Percentiles rank a stretch among this genome's conserved stretches.
phyloP scores from a whole-genome alignment of 768 basidiomycete genomes.

The Leccinum longicurvipes region DNA sequence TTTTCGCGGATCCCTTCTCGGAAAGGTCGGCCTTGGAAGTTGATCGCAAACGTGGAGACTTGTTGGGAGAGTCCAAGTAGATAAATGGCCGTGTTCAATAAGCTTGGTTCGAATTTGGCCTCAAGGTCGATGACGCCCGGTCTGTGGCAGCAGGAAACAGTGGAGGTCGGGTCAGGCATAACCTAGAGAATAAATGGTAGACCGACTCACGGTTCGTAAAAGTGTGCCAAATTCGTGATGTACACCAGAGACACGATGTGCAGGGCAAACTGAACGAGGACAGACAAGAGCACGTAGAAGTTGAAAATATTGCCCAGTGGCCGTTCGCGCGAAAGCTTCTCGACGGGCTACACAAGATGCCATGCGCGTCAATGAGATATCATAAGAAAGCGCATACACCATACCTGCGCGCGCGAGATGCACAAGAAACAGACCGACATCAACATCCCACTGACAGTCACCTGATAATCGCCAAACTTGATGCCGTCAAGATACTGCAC shows the following conservation, averaged over 20 bases:
- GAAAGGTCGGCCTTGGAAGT: constrained; percentile 99
- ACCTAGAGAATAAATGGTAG: background rate
- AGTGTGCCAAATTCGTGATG: constrained; percentile 83
- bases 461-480: constrained; percentile 99
- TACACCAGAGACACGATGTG: constrained; percentile 91
- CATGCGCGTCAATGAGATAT: background rate
- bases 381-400: constrained; percentile 17
- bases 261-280: constrained; percentile 88
- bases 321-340: constrained; percentile 89
- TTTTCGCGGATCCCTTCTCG: constrained; percentile 98
- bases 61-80: constrained; percentile 94
- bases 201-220: constrained; percentile 67
- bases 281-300: constrained; percentile 88
- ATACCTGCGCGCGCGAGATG: constrained; percentile 93
- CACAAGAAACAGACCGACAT: constrained; percentile 99
- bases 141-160: constrained; percentile 30
- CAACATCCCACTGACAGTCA: constrained; percentile 86
- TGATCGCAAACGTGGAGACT: constrained; percentile 97
- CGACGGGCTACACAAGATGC: constrained; percentile 82
- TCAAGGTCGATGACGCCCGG: constrained; percentile 85
- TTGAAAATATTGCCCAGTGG: constrained; percentile 97
- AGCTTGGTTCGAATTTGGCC: constrained; percentile 91
- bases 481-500: constrained; percentile 98
- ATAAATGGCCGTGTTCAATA: constrained; percentile 96
- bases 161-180: background rate